Base-by-base conservation (phyloP, 2,329 filamentous ascomycete genomes). In the Fusarium luffae region DNA sequence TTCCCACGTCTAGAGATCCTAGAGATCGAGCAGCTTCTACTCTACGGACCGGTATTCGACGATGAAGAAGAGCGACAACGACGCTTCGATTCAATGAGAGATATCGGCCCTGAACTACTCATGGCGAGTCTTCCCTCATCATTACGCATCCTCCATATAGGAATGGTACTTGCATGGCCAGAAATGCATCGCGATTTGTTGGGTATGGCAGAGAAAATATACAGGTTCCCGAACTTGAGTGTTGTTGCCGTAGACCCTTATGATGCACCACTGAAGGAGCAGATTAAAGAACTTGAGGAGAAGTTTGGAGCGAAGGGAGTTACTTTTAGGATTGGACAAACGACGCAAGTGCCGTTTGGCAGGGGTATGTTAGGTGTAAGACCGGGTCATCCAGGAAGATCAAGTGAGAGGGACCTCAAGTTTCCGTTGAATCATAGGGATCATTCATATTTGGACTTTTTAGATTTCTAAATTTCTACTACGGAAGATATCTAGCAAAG, bases 151-250 rank as follows among this genome's bases (percentile, higher is more conserved):
- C 48, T 75, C 10, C 74, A 75, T 18, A 62, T 75, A 28, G 74
- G 73, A 23, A 75, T 75, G 74, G 73, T 74, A 4, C 34, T 75
- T 3, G 73, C 74, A 10, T 75, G 74, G 74, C 69, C 70, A 2
- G 74, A 75, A 30, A 72, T 75, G 23, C 66, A 73, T 28, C 69
- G 73, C 5, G 74, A 75, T 21, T 37, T 75, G 7, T 56, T 75
- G 16, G 73, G 73, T 0, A 59, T 75, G 66, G 54, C 50, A 1
- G n/a, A 61, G 18, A 75, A 75, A 28, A 41, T 73, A 12, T 62
- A 66, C 41, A 58, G 74, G 9, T 75, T 75, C 37, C 73, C 68
- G 16, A 64, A 73, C 3, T 41, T 75, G 47, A 62, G 34, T 6
- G 48, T 71, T 2, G 74, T 75, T n/a, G 74, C 74, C 1, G 67